Conservation (phyloP, 2,329 filamentous ascomycete species). For the Elsinoe ampelina region DNA sequence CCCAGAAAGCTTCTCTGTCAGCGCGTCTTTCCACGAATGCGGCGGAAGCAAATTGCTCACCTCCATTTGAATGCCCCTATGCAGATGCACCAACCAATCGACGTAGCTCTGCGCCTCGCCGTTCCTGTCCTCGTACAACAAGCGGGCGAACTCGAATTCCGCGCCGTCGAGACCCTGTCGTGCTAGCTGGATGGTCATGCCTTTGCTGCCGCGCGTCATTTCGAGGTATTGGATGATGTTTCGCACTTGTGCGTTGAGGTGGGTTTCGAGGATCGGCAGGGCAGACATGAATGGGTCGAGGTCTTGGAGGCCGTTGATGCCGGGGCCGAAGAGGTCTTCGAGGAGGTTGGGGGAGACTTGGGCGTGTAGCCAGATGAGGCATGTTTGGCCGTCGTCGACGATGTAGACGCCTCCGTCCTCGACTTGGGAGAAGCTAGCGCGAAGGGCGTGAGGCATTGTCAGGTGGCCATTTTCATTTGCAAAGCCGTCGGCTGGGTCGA, state of each 20-base stretch:
- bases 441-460: slow-evolving; percentile 68
- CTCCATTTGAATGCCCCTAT: slow-evolving; percentile 86
- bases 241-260: slow-evolving; percentile 86
- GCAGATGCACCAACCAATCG: slow-evolving; percentile 94
- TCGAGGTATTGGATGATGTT: slow-evolving; percentile 86
- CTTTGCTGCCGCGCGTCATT: slow-evolving; percentile 73
- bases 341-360: slow-evolving; percentile 89
- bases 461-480: slow-evolving; percentile 85
- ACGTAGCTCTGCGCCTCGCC: slow-evolving; percentile 98
- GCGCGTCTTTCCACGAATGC: neutral
- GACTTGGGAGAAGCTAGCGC: slow-evolving; percentile 76
- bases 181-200: slow-evolving; percentile 79
- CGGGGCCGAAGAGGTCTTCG: slow-evolving; percentile 78
- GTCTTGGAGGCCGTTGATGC: slow-evolving; percentile 57
- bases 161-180: slow-evolving; percentile 88
- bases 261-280: slow-evolving; percentile 78
- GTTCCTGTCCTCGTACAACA: slow-evolving; percentile 89
- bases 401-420: slow-evolving; percentile 92
- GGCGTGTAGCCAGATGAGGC: slow-evolving; percentile 83
- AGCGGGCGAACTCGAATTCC: slow-evolving; percentile 89
- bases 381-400: slow-evolving; percentile 88
- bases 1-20: slow-evolving; percentile 42
- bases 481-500: slow-evolving; percentile 81
- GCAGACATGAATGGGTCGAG: slow-evolving; percentile 74
- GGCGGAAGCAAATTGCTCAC: slow-evolving; percentile 26